Base-by-base conservation (phyloP, 768 basidiomycete species). In the Gymnopilus dilepis region DNA sequence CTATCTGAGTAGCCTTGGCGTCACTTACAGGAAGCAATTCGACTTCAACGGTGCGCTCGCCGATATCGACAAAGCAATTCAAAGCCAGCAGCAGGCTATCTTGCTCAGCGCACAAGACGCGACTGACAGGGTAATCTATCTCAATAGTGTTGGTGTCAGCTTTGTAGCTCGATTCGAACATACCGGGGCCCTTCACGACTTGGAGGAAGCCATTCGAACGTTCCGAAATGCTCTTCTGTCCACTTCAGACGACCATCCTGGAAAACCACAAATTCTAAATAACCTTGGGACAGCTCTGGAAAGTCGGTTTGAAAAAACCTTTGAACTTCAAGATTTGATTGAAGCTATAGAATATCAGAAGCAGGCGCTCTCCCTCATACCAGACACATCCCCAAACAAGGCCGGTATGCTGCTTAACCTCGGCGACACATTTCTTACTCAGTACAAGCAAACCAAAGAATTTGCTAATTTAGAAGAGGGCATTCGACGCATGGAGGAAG, bases 1-100 rank as follows among this genome's bases (percentile, higher is more conserved):
- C 11, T 50, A 50, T 50, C 17, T 50, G 47, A 50, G 47, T n/a
- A 50, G 47, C 28, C 5, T 50, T n/a, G 47, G 47, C 30, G n/a
- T 28, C 31, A 6, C 47, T 17, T 50, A 50, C 17, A 50, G 47
- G 12, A 50, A 50, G 17, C 47, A 50, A 30, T 50, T 50, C 31
- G 30, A 13, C 17, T 50, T 50, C 1, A 50, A 17, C 11, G 47
- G 47, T 2, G 26, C 47, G n/a, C 15, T 50, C 17, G 28, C 26
- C n/a, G 47, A 50, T 8, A 31, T 50, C 7, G 47, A 50, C 15
- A n/a, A 30, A 28, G 47, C 47, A 1, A 50, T 50, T 50, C 15
- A 28, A 31, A 30, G 6, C 28, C 47, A 50, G 28, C 47, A 50
- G 9, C 26, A 31, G 17, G 47, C 47, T 50, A 3, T 31, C 6